These are phyloP conservation scores for Tolypocladium pustulatum DNA, from an alignment of 2,329 filamentous ascomycete genomes.

Conservation along the genomic window DNA sequence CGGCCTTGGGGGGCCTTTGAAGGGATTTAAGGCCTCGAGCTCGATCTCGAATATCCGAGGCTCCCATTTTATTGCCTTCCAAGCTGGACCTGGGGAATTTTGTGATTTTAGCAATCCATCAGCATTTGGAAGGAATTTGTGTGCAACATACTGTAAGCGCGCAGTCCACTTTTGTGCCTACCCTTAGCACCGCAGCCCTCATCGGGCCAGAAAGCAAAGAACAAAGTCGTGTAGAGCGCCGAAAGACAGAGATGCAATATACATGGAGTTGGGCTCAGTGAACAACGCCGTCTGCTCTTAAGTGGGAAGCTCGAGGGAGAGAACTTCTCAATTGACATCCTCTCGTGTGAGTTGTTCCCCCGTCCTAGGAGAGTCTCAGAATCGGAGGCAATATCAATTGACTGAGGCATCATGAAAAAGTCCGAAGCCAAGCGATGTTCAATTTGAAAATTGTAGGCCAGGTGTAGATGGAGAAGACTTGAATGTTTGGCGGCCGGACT, in stretches of 20 bases:
- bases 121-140: not conserved
- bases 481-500: too few relatives aligned
- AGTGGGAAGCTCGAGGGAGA: not conserved
- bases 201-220: slow-evolving; percentile 2
- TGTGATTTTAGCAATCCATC: not conserved
- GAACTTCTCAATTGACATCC: not conserved
- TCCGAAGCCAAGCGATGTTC: not conserved
- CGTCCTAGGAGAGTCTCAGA: not conserved
- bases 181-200: not conserved
- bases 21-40: not conserved
- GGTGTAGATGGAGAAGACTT: too few relatives aligned
- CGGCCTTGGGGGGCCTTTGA: slow-evolving; percentile 1
- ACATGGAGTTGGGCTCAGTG: not conserved
- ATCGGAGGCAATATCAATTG: not conserved
- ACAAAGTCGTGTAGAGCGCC: slow-evolving; percentile 1
- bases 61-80: slow-evolving; percentile 3
- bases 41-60: not conserved
- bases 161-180: not conserved
- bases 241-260: not conserved
- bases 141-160: not conserved
- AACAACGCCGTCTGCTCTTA: not conserved
- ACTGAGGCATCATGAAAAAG: not conserved
- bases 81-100: not conserved
- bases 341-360: not conserved
- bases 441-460: too few relatives aligned